phyloP scores from a whole-genome alignment of 331 rosid species.

The Phaseolus coccineus region DNA sequence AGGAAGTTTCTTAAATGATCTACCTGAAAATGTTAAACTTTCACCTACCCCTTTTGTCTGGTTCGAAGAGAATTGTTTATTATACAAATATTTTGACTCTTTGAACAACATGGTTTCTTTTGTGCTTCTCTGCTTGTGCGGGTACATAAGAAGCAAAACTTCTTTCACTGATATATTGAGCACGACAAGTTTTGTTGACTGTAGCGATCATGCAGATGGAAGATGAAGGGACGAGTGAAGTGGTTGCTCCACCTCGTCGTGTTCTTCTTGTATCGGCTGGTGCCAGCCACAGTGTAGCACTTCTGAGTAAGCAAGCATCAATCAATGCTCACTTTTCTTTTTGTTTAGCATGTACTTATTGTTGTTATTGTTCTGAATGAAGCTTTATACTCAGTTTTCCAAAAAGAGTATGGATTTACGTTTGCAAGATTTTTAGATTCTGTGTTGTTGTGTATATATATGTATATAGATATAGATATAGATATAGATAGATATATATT shows the following conservation, averaged over 20 bases:
- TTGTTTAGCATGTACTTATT: not conserved
- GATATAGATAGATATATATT: not conserved
- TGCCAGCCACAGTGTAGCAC: slow-evolving; percentile 92
- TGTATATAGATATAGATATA: too few relatives aligned
- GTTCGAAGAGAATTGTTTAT: not conserved
- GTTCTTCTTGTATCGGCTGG: slow-evolving; percentile 89
- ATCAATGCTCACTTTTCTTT: not conserved
- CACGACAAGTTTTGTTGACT: not conserved
- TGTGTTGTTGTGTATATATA: not conserved
- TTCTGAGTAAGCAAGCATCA: slow-evolving; percentile 74
- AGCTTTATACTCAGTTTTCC: slow-evolving; percentile 11
- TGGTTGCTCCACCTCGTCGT: slow-evolving; percentile 60
- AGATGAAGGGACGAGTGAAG: slow-evolving; percentile 52
- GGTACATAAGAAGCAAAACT: slow-evolving; percentile 11
- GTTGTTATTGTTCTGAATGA: not conserved
- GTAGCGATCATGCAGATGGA: slow-evolving; percentile 35
- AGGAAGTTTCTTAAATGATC: slow-evolving; percentile 1
- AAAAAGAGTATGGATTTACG: slow-evolving; percentile 14
- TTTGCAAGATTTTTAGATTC: not conserved
- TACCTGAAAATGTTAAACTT: not conserved
- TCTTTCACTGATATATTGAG: slow-evolving; percentile 8
- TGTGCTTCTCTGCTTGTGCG: not conserved
- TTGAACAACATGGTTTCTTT: not conserved
- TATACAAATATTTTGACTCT: not conserved
- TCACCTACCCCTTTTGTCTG: slow-evolving; percentile 6